These are phyloP conservation scores for Pestalotiopsis sp. DNA, from an alignment of 2,329 filamentous ascomycete species.

Conservation along the genomic window DNA sequence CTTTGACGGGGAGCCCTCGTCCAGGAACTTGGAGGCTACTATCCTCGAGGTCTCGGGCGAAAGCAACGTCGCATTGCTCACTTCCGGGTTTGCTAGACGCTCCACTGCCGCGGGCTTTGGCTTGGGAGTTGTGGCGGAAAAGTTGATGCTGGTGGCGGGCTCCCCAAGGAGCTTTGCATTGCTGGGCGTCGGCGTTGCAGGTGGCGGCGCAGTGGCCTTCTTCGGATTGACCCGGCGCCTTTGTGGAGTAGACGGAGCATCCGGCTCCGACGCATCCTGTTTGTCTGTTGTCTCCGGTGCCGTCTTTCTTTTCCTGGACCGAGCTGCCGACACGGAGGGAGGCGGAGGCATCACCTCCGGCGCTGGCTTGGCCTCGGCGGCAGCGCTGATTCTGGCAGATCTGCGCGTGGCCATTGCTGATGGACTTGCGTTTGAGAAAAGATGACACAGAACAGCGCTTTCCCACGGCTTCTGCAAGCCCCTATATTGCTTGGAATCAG, in stretches of 20 bases:
- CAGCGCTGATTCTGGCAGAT: constrained; percentile 31
- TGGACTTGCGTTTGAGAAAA: background rate
- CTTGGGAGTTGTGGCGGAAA: constrained; percentile 33
- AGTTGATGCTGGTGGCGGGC: constrained; percentile 20
- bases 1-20: constrained; percentile 49
- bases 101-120: constrained; percentile 44
- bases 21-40: constrained; percentile 53
- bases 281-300: constrained; percentile 8
- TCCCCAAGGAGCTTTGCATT: constrained; percentile 43
- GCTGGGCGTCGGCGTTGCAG: constrained; percentile 51
- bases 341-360: constrained; percentile 23
- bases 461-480: background rate
- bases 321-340: constrained; percentile 21
- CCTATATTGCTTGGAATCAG: background rate
- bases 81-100: constrained; percentile 64
- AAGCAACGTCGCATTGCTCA: constrained; percentile 71
- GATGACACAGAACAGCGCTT: background rate
- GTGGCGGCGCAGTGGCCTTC: constrained; percentile 32
- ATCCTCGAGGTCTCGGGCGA: constrained; percentile 71
- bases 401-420: constrained; percentile 31
- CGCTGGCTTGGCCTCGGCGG: constrained; percentile 20
- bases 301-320: constrained; percentile 37
- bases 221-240: constrained; percentile 27
- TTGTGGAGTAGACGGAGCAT: constrained; percentile 30
- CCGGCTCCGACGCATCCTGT: constrained; percentile 15